Evolutionary conservation across 768 basidiomycete genomes (phyloP).

Genomic region (Boletus subparvulus): DNA sequence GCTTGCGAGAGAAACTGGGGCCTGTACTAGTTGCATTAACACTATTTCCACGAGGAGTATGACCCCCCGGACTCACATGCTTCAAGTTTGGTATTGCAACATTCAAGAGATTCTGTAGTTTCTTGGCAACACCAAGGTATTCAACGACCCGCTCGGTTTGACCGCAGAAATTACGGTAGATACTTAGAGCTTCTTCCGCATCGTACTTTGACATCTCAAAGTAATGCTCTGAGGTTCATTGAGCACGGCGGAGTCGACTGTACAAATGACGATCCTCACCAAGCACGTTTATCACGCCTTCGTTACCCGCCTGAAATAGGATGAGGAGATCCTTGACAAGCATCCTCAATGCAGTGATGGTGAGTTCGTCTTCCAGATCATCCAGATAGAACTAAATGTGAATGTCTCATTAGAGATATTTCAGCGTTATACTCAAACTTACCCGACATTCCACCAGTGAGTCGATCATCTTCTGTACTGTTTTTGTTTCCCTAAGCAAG

Average conservation of each 20-base stretch:
- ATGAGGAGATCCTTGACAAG: slow-evolving; percentile 95
- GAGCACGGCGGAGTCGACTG: slow-evolving; percentile 4
- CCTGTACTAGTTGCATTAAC: slow-evolving; percentile 45
- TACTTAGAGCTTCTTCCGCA: slow-evolving; percentile 75
- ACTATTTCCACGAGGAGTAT: background rate
- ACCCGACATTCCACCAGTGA: slow-evolving; percentile 85
- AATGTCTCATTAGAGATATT: background rate
- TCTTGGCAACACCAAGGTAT: slow-evolving; percentile 88
- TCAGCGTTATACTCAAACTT: slow-evolving; percentile 31
- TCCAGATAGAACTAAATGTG: slow-evolving; percentile 82
- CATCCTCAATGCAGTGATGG: slow-evolving; percentile 85
- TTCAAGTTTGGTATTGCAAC: slow-evolving; percentile 93
- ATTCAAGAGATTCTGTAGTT: slow-evolving; percentile 89
- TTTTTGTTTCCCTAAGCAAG: slow-evolving; percentile 84
- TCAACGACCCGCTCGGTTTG: slow-evolving; percentile 94
- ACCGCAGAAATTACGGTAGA: slow-evolving; percentile 93
- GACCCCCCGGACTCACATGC: slow-evolving; percentile 53
- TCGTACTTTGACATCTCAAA: slow-evolving; percentile 98
- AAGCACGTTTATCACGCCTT: slow-evolving; percentile 83
- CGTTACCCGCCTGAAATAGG: slow-evolving; percentile 94
- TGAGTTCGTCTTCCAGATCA: slow-evolving; percentile 89
- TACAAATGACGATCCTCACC: slow-evolving; percentile 47
- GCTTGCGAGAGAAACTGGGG: slow-evolving; percentile 90
- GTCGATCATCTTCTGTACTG: slow-evolving; percentile 89
- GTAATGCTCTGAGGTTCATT: slow-evolving; percentile 70